Evolutionary conservation across 2,329 filamentous ascomycete genomes (phyloP).

Genomic region (Dothistroma septosporum): DNA sequence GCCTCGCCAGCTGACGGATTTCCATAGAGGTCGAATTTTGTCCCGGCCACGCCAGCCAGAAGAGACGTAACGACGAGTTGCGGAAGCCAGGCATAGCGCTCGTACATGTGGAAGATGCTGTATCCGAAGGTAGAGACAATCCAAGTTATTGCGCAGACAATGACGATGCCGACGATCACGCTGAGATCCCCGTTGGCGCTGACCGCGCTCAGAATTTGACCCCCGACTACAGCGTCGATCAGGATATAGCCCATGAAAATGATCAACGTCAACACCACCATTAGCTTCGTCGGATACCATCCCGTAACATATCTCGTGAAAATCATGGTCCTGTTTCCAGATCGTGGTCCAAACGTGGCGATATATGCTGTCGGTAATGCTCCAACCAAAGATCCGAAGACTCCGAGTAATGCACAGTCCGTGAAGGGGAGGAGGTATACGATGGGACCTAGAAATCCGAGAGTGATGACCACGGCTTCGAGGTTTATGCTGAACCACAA

Average conservation of each 20-base stretch:
- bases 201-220: conserved; percentile 65
- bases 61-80: conserved; percentile 59
- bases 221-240: conserved; percentile 62
- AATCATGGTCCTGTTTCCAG: conserved; percentile 60
- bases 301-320: conserved; percentile 58
- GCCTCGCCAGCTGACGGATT: conserved; percentile 50
- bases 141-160: conserved; percentile 61
- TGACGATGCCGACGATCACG: conserved; percentile 63
- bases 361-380: conserved; percentile 56
- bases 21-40: conserved; percentile 53
- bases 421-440: conserved; percentile 56
- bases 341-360: conserved; percentile 58
- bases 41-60: conserved; percentile 58
- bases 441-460: conserved; percentile 60
- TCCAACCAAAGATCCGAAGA: conserved; percentile 56
- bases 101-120: conserved; percentile 63
- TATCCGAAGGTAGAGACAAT: conserved; percentile 65
- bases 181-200: conserved; percentile 56
- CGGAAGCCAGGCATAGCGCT: conserved; percentile 63
- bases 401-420: conserved; percentile 54
- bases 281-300: conserved; percentile 62
- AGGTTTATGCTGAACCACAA: conserved; percentile 62
- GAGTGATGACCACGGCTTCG: conserved; percentile 59
- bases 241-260: conserved; percentile 57
- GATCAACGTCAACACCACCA: conserved; percentile 60